Evolutionary conservation across 352 stramenopile genomes (phyloP), one percentile per base, ranked within the genome.

Genomic region (Pythium monospermum): DNA sequence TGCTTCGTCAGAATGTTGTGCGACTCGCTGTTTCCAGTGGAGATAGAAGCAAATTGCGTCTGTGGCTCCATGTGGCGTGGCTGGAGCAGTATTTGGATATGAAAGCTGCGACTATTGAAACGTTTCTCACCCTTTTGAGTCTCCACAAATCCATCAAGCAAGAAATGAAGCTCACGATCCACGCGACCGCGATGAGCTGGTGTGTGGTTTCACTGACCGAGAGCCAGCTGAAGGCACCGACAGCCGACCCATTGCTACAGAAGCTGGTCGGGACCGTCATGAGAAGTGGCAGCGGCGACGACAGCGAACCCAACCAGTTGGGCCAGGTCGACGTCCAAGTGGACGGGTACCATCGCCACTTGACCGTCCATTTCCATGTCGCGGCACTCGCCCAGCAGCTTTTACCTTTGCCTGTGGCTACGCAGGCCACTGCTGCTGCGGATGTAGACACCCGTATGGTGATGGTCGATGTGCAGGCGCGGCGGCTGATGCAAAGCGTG

Each of bases 21-120:
- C n/a, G 22, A 38, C 1, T 7, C 55, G 23, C 31, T 22, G n/a
- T 30, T 31, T 4, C 35, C 30, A 8, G 32, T 23, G 13, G 30
- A 16, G 19, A 25, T 1, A 33, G 18, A 18, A 6, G 11, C 31
- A 12, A 23, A 5, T 16, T 44, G 5, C 28, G 43, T 23, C 59
- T 50, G 27, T 85, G 57, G 19, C 42, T 89, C 25, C 67, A 80
- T 16, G 63, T 82, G 21, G 63, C 78, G 46, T 86, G 71, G 68
- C 51, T 90, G 6, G 77, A 91, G 58, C 54, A 44, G 18, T 48
- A 78, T 19, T 50, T 91, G 8, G 80, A 93, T 43, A 74, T 93
- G 61, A 91, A 93, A 42, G 47, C 66, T 0, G 79, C 75, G 27
- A 84, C 66, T 39, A 56, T 93, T 21, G 83, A 93, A 46, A 93